These are phyloP conservation scores for Vigna angularis DNA, from an alignment of 306 rosid species.

Conservation along the genomic window DNA sequence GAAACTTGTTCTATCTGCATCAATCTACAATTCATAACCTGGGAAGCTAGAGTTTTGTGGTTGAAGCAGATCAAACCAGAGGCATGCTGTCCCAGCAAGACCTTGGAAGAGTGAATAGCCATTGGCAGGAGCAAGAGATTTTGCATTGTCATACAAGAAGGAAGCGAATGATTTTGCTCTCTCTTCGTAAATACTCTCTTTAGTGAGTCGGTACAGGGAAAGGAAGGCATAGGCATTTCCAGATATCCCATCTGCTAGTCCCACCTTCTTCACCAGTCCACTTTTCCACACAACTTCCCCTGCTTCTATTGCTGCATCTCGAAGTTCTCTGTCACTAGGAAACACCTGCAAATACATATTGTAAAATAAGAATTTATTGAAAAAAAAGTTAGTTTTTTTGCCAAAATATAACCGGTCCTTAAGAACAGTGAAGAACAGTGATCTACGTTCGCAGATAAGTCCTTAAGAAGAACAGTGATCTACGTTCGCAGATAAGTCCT, in stretches of 20 bases:
- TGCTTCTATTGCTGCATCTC: slow-evolving; percentile 95
- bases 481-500: no score
- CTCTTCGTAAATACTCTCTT: slow-evolving; percentile 72
- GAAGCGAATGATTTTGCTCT: slow-evolving; percentile 80
- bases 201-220: slow-evolving; percentile 70
- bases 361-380: no score
- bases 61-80: slow-evolving; percentile 79
- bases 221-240: slow-evolving; percentile 90
- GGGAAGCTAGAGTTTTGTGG: slow-evolving; percentile 80
- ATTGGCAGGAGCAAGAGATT: slow-evolving; percentile 42
- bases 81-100: slow-evolving; percentile 83
- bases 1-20: neutral
- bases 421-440: no score
- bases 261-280: slow-evolving; percentile 80
- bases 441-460: no score
- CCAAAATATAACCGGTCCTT: no score
- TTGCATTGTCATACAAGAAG: slow-evolving; percentile 66
- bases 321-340: slow-evolving; percentile 69
- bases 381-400: no score
- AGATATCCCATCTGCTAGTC: slow-evolving; percentile 85
- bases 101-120: slow-evolving; percentile 84
- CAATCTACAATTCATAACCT: slow-evolving; percentile 70
- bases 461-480: no score
- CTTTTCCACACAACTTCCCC: slow-evolving; percentile 97
- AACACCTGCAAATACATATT: slow-evolving; percentile 58